A percentile compares a stretch with the other conserved stretches of the same genome.
Conservation (phyloP, 768 basidiomycete genomes). For the Collybiopsis confluens region DNA sequence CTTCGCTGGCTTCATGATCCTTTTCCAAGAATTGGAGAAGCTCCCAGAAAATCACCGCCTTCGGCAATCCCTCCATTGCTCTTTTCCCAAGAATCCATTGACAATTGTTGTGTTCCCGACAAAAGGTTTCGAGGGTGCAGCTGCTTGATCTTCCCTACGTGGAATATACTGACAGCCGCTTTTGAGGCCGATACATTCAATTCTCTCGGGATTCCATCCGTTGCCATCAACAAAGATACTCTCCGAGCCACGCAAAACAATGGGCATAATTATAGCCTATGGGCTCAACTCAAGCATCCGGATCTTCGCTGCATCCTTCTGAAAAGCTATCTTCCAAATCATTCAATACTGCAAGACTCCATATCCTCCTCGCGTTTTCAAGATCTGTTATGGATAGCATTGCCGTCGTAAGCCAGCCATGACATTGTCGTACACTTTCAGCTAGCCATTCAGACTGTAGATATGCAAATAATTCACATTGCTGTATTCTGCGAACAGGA, state of each 20-base stretch:
- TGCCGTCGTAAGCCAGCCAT: too few relatives aligned
- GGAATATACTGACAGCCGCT: not conserved
- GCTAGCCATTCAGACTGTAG: too few relatives aligned
- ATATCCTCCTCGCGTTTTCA: constrained; percentile 5
- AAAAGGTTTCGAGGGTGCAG: constrained; percentile 19
- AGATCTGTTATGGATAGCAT: too few relatives aligned
- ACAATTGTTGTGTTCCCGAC: constrained; percentile 22
- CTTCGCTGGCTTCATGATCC: constrained; percentile 16
- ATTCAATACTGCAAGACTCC: constrained; percentile 11
- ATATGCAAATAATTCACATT: too few relatives aligned
- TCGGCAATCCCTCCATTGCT: not conserved
- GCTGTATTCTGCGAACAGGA: too few relatives aligned
- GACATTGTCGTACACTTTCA: too few relatives aligned
- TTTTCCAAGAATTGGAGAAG: constrained; percentile 13
- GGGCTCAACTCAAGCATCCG: constrained; percentile 3
- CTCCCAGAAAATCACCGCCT: too few relatives aligned
- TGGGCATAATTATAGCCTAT: constrained; percentile 6
- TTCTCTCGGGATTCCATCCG: not conserved
- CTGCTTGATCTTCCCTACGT: constrained; percentile 11
- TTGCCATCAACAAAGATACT: constrained; percentile 13
- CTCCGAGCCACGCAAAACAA: constrained; percentile 10
- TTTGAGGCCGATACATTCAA: not conserved
- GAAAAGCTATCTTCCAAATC: constrained; percentile 12
- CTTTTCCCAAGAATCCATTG: constrained; percentile 15
- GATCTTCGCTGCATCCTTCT: constrained; percentile 9